Percentiles rank a stretch among this genome's conserved stretches.
These are phyloP conservation scores for Termitomyces sp. DNA, from an alignment of 768 basidiomycete genomes.

Conservation along the genomic window DNA sequence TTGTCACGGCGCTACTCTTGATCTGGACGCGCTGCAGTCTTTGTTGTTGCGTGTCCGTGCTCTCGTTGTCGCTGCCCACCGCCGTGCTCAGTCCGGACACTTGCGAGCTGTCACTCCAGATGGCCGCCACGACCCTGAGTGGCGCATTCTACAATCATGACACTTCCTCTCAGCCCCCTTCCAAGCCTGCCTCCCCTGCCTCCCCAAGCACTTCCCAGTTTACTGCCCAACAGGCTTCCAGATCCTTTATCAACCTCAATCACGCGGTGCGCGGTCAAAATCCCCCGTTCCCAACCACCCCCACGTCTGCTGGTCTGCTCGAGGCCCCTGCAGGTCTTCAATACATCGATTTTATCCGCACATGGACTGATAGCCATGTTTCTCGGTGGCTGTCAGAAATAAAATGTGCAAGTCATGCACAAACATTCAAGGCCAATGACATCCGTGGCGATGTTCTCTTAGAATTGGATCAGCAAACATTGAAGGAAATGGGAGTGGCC, in stretches of 20 bases:
- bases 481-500: constrained; percentile 87
- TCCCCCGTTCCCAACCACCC: constrained; percentile 35
- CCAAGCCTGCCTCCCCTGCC: constrained; percentile 39
- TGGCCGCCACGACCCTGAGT: constrained; percentile 14
- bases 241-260: constrained; percentile 36
- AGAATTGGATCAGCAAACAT: constrained; percentile 80
- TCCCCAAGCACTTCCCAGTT: constrained; percentile 34
- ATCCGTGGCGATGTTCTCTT: constrained; percentile 89
- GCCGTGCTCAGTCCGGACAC: too few relatives aligned
- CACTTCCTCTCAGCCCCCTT: constrained; percentile 13
- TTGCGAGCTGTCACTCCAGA: not conserved
- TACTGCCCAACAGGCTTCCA: constrained; percentile 27
- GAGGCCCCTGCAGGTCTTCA: constrained; percentile 57
- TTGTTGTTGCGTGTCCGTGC: not conserved
- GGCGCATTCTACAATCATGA: constrained; percentile 12
- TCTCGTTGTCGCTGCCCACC: too few relatives aligned
- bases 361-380: constrained; percentile 72
- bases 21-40: not conserved
- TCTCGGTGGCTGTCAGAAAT: constrained; percentile 75
- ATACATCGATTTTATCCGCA: constrained; percentile 57
- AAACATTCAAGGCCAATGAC: constrained; percentile 77
- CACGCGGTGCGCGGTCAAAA: constrained; percentile 34
- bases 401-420: constrained; percentile 64
- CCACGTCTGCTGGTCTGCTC: constrained; percentile 30
- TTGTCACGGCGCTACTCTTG: too few relatives aligned